A percentile compares a stretch with the other conserved stretches of the same genome.
These are phyloP conservation scores for Anthostomella pinea DNA, from an alignment of 2,329 filamentous ascomycete genomes.

Conservation along the genomic window DNA sequence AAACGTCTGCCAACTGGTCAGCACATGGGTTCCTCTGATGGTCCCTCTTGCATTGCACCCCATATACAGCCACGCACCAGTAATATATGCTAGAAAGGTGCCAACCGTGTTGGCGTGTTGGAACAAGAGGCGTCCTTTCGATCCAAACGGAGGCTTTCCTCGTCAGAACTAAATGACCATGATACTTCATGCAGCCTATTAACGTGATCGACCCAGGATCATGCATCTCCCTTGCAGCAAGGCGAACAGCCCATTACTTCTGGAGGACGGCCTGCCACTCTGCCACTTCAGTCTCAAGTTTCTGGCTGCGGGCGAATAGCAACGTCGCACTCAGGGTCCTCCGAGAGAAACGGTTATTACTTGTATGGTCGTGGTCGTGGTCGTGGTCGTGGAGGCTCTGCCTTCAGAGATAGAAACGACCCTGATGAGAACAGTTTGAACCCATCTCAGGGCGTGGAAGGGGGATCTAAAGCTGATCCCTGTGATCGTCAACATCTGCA, in stretches of 20 bases:
- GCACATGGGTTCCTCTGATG: too few species aligned
- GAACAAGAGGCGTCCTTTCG: neutral
- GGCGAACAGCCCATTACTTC: neutral
- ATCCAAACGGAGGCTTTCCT: slow-evolving; percentile 2
- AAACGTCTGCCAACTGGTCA: too few species aligned
- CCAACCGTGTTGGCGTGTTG: too few species aligned
- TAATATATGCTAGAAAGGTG: too few species aligned
- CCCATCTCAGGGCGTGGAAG: neutral
- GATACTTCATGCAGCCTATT: slow-evolving; percentile 8
- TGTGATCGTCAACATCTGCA: slow-evolving; percentile 11
- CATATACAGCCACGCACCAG: too few species aligned
- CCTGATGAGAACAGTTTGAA: neutral
- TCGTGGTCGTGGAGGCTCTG: neutral
- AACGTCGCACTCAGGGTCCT: neutral
- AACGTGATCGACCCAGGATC: neutral
- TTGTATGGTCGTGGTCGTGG: neutral
- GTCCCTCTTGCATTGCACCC: too few species aligned
- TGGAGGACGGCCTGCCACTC: neutral
- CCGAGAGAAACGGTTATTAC: neutral
- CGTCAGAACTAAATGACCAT: neutral
- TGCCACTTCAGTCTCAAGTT: neutral
- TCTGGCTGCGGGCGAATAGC: neutral
- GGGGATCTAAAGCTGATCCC: slow-evolving; percentile 8
- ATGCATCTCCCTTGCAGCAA: neutral
- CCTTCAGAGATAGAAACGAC: neutral